Evolutionary conservation across 371 early-diverging fungal species (phyloP), one percentile per base, ranked within the genome.

Genomic region (Zopfochytrium polystomum): DNA sequence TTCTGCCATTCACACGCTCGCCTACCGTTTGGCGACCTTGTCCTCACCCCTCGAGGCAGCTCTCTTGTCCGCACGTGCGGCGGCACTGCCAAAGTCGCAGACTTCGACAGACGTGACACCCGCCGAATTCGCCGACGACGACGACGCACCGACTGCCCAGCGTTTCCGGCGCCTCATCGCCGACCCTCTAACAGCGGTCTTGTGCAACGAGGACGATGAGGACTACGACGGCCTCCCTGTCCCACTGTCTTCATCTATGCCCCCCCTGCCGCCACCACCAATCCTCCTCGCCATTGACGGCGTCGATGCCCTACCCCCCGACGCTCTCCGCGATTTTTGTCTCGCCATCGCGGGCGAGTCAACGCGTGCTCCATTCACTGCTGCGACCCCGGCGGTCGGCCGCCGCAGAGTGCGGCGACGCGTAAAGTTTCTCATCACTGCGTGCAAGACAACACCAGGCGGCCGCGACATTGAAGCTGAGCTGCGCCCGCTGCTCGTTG

Each of bases 211-310:
- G n/a, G n/a, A n/a, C n/a, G n/a, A n/a, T n/a, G n/a, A n/a, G n/a
- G n/a, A n/a, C n/a, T n/a, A n/a, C n/a, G n/a, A n/a, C n/a, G n/a
- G n/a, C n/a, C n/a, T n/a, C n/a, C n/a, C n/a, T n/a, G n/a, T n/a
- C n/a, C n/a, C n/a, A n/a, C n/a, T n/a, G n/a, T n/a, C n/a, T n/a
- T n/a, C n/a, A n/a, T n/a, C n/a, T n/a, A 1, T 22, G 20, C 46
- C 31, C 29, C 22, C 7, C 22, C 32, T 20, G 13, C 2, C 26
- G 23, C 25, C 9, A n/a, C 23, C 31, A 2, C 18, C 3, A 11
- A n/a, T 27, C 20, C 59, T 68, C 0, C 44, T 68, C 30, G 51
- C 64, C 18, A 15, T 68, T 15, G 68, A 68, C 32, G 68, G 60
- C 3, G 1, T 68, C 9, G 65, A 68, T 18, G 52, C 57, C 22